These are phyloP conservation scores for Penicillium psychrofluorescens DNA, from an alignment of 495 filamentous ascomycete species.

Conservation along the genomic window DNA sequence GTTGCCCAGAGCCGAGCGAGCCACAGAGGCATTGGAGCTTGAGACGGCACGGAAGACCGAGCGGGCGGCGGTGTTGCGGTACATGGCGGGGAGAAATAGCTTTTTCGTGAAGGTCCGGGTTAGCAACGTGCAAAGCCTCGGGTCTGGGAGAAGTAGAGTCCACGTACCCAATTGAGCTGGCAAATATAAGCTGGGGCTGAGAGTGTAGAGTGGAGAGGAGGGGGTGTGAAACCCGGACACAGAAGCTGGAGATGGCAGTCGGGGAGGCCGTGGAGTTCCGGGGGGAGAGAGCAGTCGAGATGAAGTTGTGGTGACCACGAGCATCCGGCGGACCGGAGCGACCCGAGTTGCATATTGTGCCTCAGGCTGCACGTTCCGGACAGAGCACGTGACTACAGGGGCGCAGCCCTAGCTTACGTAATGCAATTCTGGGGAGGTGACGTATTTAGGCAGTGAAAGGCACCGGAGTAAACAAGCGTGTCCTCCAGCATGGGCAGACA, in stretches of 20 bases:
- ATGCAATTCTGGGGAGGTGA: no score
- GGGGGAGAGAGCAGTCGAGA: slow-evolving; percentile 25
- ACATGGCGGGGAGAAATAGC: slow-evolving; percentile 34
- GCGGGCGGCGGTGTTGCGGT: slow-evolving; percentile 39
- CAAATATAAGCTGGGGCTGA: slow-evolving; percentile 10
- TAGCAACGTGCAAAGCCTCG: slow-evolving; percentile 16
- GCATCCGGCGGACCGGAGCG: slow-evolving; percentile 21
- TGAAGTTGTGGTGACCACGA: slow-evolving; percentile 36
- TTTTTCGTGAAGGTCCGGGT: slow-evolving; percentile 28
- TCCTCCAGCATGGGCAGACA: not conserved
- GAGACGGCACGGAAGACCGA: slow-evolving; percentile 39
- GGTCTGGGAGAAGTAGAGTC: slow-evolving; percentile 21
- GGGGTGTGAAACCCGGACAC: slow-evolving; percentile 24
- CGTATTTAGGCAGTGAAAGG: no score
- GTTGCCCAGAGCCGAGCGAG: slow-evolving; percentile 31
- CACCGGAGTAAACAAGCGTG: not conserved
- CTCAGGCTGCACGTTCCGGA: not conserved
- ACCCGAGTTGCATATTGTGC: slow-evolving; percentile 22
- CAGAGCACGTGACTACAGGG: slow-evolving; percentile 12
- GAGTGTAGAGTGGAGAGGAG: slow-evolving; percentile 27
- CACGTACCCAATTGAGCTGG: slow-evolving; percentile 33
- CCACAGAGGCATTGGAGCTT: slow-evolving; percentile 42
- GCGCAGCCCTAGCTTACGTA: slow-evolving; percentile 16
- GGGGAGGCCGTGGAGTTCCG: slow-evolving; percentile 25
- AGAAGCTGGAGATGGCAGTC: slow-evolving; percentile 25